phyloP scores from a whole-genome alignment of 2,329 filamentous ascomycete species.

The Acrocalymma vagum region DNA sequence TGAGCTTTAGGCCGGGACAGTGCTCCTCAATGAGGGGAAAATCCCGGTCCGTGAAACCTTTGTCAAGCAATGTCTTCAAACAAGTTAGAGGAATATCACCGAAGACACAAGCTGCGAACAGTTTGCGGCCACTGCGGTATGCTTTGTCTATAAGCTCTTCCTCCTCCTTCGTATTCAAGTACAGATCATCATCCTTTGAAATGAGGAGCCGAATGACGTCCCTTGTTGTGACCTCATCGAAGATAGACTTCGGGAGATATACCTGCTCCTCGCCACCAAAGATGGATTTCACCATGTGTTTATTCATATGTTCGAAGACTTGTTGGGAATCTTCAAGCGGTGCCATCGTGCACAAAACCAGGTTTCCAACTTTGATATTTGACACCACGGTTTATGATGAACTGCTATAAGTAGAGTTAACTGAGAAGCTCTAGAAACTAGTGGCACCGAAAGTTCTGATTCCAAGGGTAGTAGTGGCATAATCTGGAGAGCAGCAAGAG shows the following conservation, averaged over 20 bases:
- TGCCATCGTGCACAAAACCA: too few species aligned
- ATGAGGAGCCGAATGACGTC: slow-evolving; percentile 12
- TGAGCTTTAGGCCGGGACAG: slow-evolving; percentile 3
- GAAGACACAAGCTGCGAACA: slow-evolving; percentile 18
- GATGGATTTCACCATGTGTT: slow-evolving; percentile 4
- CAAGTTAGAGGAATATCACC: slow-evolving; percentile 4
- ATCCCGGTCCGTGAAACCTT: slow-evolving; percentile 9
- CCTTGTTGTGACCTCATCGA: slow-evolving; percentile 9
- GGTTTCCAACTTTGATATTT: too few species aligned
- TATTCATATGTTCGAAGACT: slow-evolving; percentile 10
- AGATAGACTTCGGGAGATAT: slow-evolving; percentile 13
- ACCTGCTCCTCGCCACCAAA: slow-evolving; percentile 9
- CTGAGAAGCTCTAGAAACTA: too few species aligned
- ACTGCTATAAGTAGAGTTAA: too few species aligned
- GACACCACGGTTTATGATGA: too few species aligned
- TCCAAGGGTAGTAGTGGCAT: too few species aligned
- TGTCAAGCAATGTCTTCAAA: slow-evolving; percentile 16
- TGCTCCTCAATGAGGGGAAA: slow-evolving; percentile 6
- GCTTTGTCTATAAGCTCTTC: slow-evolving; percentile 7
- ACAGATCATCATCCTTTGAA: slow-evolving; percentile 5
- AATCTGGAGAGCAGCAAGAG: too few species aligned
- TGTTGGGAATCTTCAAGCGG: neutral
- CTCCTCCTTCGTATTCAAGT: slow-evolving; percentile 4
- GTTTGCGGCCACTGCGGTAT: slow-evolving; percentile 1
- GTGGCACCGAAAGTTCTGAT: too few species aligned